Evolutionary conservation across 805 yeast genomes (phyloP).

Genomic region (Metschnikowia arizonensis): DNA sequence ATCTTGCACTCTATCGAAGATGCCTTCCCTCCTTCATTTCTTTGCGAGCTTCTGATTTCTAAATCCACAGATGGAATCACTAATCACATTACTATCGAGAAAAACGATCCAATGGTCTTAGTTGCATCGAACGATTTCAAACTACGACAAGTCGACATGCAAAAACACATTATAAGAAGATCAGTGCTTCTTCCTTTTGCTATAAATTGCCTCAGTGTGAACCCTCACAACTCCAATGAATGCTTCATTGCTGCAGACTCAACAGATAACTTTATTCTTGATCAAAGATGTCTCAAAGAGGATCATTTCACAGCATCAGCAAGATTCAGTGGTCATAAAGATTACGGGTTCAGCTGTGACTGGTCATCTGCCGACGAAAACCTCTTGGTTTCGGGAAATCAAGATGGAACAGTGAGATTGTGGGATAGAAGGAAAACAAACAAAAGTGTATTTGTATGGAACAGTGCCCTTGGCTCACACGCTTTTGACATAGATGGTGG

Average conservation of each 20-base stretch:
- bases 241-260: constrained; percentile 51
- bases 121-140: constrained; percentile 50
- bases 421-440: constrained; percentile 46
- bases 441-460: constrained; percentile 30
- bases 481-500: constrained; percentile 15
- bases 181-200: constrained; percentile 40
- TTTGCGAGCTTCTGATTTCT: constrained; percentile 40
- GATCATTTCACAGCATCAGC: constrained; percentile 7
- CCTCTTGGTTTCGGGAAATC: constrained; percentile 52
- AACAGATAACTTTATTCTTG: constrained; percentile 40
- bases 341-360: constrained; percentile 57
- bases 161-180: constrained; percentile 11
- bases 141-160: constrained; percentile 40
- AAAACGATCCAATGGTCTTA: constrained; percentile 29
- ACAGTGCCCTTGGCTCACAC: constrained; percentile 30
- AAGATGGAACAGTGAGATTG: constrained; percentile 53
- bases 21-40: constrained; percentile 16
- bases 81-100: constrained; percentile 42
- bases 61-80: constrained; percentile 47
- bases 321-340: constrained; percentile 44
- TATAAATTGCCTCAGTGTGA: constrained; percentile 45
- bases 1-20: constrained; percentile 34
- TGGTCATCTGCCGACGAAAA: constrained; percentile 46
- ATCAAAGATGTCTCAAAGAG: constrained; percentile 28
- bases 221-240: constrained; percentile 36